Conservation (phyloP, 1,284 basidiomycete species). For the Veloboletus limbatus region DNA sequence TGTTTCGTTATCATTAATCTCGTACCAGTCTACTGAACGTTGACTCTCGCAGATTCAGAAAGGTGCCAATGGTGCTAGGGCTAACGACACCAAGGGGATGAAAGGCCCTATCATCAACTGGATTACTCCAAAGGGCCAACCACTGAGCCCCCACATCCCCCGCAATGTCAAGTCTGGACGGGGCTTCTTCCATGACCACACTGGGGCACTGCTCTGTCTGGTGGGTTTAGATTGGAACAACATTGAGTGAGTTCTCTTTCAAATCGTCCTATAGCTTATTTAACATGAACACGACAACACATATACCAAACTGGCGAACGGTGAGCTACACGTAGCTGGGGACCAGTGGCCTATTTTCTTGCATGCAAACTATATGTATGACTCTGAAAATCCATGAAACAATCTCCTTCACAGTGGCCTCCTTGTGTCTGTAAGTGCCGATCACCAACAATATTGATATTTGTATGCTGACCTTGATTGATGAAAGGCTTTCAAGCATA, state of each 20-base stretch:
- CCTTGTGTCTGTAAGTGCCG: neutral
- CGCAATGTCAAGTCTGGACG: neutral
- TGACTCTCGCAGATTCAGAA: slow-evolving; percentile 19
- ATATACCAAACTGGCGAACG: neutral
- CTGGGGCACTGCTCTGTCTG: neutral
- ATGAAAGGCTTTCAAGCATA: slow-evolving; percentile 9
- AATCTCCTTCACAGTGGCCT: neutral
- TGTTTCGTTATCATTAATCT: too few species aligned
- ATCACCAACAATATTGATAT: too few species aligned
- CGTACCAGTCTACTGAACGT: too few species aligned
- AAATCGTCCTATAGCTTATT: too few species aligned
- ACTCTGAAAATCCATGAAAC: neutral
- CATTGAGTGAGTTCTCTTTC: neutral
- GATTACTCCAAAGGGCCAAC: neutral
- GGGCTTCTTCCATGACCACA: neutral
- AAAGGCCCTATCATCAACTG: neutral
- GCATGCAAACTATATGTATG: neutral
- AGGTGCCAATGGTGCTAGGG: slow-evolving; percentile 9
- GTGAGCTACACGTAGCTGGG: neutral
- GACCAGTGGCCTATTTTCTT: neutral
- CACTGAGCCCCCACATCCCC: neutral
- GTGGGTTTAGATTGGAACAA: neutral
- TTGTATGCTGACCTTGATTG: too few species aligned
- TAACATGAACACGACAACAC: neutral
- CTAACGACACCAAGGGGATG: slow-evolving; percentile 12